Conservation (phyloP, 768 basidiomycete genomes). For the Hemileccinum impolitum region DNA sequence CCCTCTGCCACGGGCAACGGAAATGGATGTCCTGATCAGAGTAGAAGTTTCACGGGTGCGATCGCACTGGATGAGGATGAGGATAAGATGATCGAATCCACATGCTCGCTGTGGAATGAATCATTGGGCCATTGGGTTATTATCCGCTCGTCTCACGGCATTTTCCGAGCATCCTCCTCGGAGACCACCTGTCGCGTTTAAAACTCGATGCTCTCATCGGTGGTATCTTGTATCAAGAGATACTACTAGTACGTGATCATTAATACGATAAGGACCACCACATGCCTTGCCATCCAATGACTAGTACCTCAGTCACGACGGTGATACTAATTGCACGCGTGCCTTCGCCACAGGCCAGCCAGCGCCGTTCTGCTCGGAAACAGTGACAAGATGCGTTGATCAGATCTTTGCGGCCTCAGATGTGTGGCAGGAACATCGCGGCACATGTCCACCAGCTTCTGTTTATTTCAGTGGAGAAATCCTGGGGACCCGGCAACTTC, state of each 20-base stretch:
- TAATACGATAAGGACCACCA: not conserved
- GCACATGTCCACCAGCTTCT: constrained; percentile 3
- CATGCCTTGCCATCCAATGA: not conserved
- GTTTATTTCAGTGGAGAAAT: not conserved
- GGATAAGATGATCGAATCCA: not conserved
- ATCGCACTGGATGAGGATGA: constrained; percentile 11
- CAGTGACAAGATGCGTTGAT: not conserved
- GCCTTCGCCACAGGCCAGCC: constrained; percentile 16
- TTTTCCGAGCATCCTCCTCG: constrained; percentile 4
- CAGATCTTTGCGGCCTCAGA: constrained; percentile 12
- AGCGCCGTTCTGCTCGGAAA: constrained; percentile 3
- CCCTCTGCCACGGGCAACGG: not conserved
- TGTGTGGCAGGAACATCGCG: constrained; percentile 8
- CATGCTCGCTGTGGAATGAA: constrained; percentile 7
- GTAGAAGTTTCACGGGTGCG: constrained; percentile 1
- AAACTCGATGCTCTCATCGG: not conserved
- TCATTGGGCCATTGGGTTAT: not conserved
- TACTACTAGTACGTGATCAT: not conserved
- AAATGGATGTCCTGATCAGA: not conserved
- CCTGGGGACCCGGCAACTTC: not conserved
- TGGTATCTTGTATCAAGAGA: not conserved
- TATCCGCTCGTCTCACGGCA: constrained; percentile 9
- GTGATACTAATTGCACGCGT: constrained; percentile 9
- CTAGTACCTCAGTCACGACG: too few species aligned
- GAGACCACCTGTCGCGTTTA: too few species aligned